These are phyloP conservation scores for Ottelia alismoides DNA, from an alignment of 106 monocot species.

Conservation along the genomic window DNA sequence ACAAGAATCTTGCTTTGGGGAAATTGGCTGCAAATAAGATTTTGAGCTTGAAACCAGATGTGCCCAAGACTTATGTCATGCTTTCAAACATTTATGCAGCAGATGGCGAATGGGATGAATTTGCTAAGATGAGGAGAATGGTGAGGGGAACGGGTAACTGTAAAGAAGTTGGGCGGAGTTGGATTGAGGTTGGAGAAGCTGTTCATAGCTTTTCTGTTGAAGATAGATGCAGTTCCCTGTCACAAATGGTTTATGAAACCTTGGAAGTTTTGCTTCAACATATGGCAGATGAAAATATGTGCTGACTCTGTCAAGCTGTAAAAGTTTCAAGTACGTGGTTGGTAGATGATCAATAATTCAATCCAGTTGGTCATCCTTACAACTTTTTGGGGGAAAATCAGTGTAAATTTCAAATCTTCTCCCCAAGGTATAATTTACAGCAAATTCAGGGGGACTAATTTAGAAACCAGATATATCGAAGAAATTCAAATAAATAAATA, in stretches of 20 bases:
- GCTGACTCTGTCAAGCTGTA: too few relatives aligned
- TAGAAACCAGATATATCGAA: too few relatives aligned
- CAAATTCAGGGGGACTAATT: too few relatives aligned
- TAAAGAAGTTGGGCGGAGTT: conserved; percentile 72
- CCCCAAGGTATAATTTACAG: too few relatives aligned
- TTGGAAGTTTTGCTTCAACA: conserved; percentile 23
- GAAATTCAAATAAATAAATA: too few relatives aligned
- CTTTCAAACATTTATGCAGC: conserved; percentile 56
- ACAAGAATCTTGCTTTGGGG: conserved; percentile 33
- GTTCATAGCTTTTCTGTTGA: conserved; percentile 38
- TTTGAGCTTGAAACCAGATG: conserved; percentile 30
- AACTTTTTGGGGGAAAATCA: too few relatives aligned
- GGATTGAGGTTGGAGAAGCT: conserved; percentile 46
- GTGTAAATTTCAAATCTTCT: too few relatives aligned
- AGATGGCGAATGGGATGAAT: conserved; percentile 39
- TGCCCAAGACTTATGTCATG: conserved; percentile 31
- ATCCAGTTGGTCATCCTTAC: too few relatives aligned
- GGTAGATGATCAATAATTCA: too few relatives aligned
- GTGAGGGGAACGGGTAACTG: conserved; percentile 22
- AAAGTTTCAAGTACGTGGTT: too few relatives aligned
- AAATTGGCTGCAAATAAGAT: conserved; percentile 39
- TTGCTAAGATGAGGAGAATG: conserved; percentile 28
- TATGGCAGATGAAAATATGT: conserved; percentile 33
- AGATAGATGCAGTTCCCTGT: conserved; percentile 27
- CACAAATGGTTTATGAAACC: conserved; percentile 10